phyloP scores from a whole-genome alignment of 164 flowering plant genomes.

The Echeveria elegans region DNA sequence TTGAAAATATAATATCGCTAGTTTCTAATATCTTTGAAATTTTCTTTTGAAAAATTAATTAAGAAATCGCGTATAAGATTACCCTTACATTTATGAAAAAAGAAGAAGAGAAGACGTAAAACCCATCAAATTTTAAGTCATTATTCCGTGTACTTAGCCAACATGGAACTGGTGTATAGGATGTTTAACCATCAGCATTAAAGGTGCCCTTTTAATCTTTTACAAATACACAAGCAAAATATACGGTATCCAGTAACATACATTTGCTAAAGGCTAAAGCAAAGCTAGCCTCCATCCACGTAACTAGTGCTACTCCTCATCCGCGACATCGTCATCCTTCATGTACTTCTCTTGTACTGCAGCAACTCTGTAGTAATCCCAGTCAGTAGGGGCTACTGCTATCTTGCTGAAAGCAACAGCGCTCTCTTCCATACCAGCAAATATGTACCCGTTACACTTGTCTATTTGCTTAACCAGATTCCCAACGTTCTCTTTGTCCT shows the following conservation, averaged over 20 bases:
- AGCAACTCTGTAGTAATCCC: slow-evolving; percentile 92
- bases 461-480: slow-evolving; percentile 87
- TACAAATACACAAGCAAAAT: background rate
- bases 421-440: slow-evolving; percentile 70
- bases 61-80: no score
- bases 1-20: no score
- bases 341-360: slow-evolving; percentile 97
- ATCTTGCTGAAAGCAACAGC: slow-evolving; percentile 92
- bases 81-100: no score
- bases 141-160: no score
- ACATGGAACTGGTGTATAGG: no score
- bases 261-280: background rate
- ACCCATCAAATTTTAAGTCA: no score
- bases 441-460: slow-evolving; percentile 83
- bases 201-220: no score
- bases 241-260: background rate
- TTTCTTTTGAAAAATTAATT: no score
- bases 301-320: background rate
- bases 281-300: background rate
- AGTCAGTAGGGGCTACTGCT: slow-evolving; percentile 68
- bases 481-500: slow-evolving; percentile 91
- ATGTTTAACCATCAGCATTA: background rate
- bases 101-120: no score
- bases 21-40: no score
- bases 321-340: slow-evolving; percentile 59